Percentiles rank a stretch among this genome's conserved stretches.
Evolutionary conservation across 257 asterid species (phyloP).

Genomic region (Anisodus tanguticus): DNA sequence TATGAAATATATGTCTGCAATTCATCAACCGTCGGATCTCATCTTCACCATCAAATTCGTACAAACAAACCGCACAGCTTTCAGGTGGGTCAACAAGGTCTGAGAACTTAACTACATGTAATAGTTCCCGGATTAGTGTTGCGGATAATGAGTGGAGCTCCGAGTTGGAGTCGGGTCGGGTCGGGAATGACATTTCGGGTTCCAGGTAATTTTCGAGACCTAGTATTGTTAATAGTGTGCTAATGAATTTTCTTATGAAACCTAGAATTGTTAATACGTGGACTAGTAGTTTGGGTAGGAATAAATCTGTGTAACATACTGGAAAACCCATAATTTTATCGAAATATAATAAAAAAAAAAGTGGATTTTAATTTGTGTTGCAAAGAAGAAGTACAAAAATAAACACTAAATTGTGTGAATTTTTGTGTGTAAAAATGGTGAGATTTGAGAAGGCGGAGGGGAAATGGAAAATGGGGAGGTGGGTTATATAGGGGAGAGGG

Average conservation of each 20-base stretch:
- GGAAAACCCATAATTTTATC: constrained; percentile 78
- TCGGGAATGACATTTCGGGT: constrained; percentile 40
- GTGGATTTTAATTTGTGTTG: no score
- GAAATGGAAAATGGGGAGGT: background rate
- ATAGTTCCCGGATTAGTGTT: constrained; percentile 72
- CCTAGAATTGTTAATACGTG: constrained; percentile 61
- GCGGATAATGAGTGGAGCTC: constrained; percentile 66
- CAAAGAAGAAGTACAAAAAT: background rate
- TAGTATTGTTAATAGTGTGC: constrained; percentile 44
- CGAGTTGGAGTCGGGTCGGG: constrained; percentile 36
- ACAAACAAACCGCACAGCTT: constrained; percentile 87
- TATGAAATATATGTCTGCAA: constrained; percentile 83
- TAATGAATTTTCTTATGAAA: constrained; percentile 49
- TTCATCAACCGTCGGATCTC: constrained; percentile 88
- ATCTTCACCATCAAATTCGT: constrained; percentile 75
- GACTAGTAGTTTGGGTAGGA: constrained; percentile 70
- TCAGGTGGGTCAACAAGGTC: constrained; percentile 72
- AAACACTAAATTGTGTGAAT: background rate
- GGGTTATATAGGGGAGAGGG: constrained; percentile 40
- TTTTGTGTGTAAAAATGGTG: constrained; percentile 23
- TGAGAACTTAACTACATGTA: constrained; percentile 79
- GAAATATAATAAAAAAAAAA: background rate
- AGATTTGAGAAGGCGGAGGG: constrained; percentile 28
- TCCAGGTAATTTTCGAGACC: constrained; percentile 70
- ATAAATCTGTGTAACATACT: constrained; percentile 71